These are phyloP conservation scores for Lablab purpureus DNA, from an alignment of 306 rosid genomes.

Conservation along the genomic window DNA sequence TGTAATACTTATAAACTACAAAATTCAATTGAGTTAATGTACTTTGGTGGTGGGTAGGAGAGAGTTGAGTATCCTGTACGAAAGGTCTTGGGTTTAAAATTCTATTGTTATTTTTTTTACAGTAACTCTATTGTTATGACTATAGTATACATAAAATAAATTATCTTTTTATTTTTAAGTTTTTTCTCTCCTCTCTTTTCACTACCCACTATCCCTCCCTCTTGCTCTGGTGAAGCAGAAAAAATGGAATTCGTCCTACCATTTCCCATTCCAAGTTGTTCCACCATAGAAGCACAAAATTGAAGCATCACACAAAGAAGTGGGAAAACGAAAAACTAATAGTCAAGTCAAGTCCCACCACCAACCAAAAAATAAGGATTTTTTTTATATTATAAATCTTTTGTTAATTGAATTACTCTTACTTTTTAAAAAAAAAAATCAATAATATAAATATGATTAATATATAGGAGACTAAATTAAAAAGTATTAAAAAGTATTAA, in stretches of 20 bases:
- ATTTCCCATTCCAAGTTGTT: background rate
- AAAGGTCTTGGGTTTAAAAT: no score
- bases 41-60: no score
- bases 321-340: background rate
- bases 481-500: background rate
- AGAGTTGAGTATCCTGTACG: no score
- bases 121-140: no score
- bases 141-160: no score
- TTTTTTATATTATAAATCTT: background rate
- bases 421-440: background rate
- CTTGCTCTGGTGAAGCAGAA: background rate
- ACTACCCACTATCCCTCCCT: no score
- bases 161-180: no score
- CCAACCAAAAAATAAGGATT: background rate
- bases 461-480: background rate
- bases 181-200: no score
- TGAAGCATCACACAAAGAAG: background rate
- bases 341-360: background rate
- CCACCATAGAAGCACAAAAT: background rate
- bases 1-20: no score
- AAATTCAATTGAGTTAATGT: no score
- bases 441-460: background rate
- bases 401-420: background rate
- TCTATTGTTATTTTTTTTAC: no score
- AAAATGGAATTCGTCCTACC: background rate